Evolutionary conservation across 2,329 filamentous ascomycete genomes (phyloP).

Genomic region (Venturia oleaginea): DNA sequence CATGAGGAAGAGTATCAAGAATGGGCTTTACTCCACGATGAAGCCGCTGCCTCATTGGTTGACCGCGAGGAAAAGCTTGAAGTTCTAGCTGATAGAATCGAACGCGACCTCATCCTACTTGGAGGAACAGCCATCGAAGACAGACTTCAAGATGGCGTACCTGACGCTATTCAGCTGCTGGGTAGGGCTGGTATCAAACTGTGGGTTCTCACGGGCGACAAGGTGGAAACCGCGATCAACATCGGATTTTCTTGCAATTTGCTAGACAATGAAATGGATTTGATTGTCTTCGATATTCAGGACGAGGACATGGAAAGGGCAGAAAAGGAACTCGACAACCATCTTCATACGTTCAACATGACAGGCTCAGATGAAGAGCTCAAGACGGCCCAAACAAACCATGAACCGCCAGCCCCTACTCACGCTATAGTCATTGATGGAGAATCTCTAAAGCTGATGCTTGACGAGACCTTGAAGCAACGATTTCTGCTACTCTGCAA

Average conservation of each 20-base stretch:
- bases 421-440: conserved; percentile 94
- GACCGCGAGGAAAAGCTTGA: conserved; percentile 92
- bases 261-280: conserved; percentile 94
- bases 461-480: conserved; percentile 74
- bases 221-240: conserved; percentile 98
- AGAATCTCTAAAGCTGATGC: conserved; percentile 80
- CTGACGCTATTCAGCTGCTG: conserved; percentile 86
- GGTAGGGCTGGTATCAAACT: conserved; percentile 94
- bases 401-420: conserved; percentile 76
- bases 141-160: conserved; percentile 90
- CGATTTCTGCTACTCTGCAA: conserved; percentile 95
- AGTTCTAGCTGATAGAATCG: conserved; percentile 78
- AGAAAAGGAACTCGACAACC: conserved; percentile 63
- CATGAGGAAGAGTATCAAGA: conserved; percentile 71
- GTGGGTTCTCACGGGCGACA: conserved; percentile 97
- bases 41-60: conserved; percentile 72
- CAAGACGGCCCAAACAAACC: conserved; percentile 65
- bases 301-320: conserved; percentile 60
- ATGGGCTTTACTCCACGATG: conserved; percentile 82
- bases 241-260: conserved; percentile 99
- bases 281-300: conserved; percentile 79
- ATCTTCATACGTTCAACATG: conserved; percentile 64
- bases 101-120: conserved; percentile 77
- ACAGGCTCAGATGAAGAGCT: conserved; percentile 82
- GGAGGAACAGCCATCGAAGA: conserved; percentile 97